These are phyloP conservation scores for Sugiyamaella floridensis DNA, from an alignment of 805 yeast species.

Conservation along the genomic window DNA sequence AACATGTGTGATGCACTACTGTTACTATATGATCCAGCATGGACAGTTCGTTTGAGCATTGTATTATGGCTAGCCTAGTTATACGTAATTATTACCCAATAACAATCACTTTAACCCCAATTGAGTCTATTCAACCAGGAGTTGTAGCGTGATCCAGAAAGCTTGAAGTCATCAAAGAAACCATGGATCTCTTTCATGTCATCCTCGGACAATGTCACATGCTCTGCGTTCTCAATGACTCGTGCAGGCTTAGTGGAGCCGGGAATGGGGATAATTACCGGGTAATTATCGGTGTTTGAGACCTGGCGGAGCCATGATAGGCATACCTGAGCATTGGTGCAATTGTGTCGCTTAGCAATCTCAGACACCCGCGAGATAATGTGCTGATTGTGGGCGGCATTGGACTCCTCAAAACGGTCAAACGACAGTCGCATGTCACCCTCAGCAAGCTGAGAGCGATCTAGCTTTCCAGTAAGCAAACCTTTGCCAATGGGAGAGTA, in stretches of 20 bases:
- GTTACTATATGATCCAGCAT: too few species aligned
- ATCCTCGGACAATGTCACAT: conserved; percentile 41
- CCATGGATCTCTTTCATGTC: conserved; percentile 50
- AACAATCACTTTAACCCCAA: neutral
- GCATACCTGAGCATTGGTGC: conserved; percentile 60
- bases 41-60: too few species aligned
- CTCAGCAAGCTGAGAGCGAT: conserved; percentile 41
- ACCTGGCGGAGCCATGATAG: conserved; percentile 56
- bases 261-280: conserved; percentile 72
- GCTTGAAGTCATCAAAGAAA: conserved; percentile 37
- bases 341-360: conserved; percentile 40
- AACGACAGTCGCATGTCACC: conserved; percentile 48
- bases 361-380: conserved; percentile 45
- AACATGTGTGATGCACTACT: too few species aligned
- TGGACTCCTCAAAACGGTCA: conserved; percentile 57
- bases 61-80: too few species aligned
- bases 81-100: too few species aligned
- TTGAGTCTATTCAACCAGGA: neutral
- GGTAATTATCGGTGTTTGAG: conserved; percentile 32
- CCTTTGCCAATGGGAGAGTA: conserved; percentile 86
- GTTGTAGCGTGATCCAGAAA: conserved; percentile 52
- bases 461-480: conserved; percentile 57
- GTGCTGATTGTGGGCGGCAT: conserved; percentile 45
- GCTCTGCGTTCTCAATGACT: conserved; percentile 52
- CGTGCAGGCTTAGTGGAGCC: conserved; percentile 58